phyloP scores from a whole-genome alignment of 345 rosid species.

The Corchorus capsularis region DNA sequence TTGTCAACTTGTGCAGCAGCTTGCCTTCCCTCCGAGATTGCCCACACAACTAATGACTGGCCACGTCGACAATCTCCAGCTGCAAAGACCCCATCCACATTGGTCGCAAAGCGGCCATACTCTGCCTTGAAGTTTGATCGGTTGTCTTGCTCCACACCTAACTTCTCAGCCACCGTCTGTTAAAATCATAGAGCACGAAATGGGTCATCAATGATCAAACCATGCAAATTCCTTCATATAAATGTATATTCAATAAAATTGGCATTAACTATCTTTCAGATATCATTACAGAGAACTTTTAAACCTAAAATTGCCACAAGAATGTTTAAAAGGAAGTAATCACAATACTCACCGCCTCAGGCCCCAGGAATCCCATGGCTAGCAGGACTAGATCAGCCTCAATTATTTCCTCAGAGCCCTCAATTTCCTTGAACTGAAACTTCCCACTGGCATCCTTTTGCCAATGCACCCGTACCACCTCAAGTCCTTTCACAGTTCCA shows the following conservation, averaged over 20 bases:
- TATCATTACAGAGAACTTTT: neutral
- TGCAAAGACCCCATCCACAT: conserved; percentile 82
- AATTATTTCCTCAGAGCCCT: conserved; percentile 82
- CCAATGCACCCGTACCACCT: conserved; percentile 71
- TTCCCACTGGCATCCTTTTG: conserved; percentile 88
- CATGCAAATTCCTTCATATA: neutral
- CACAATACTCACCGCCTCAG: conserved; percentile 68
- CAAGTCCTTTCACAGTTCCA: conserved; percentile 84
- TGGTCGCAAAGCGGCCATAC: conserved; percentile 87
- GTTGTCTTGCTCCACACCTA: conserved; percentile 81
- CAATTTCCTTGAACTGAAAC: conserved; percentile 83
- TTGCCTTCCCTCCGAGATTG: conserved; percentile 97
- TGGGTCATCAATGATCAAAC: neutral
- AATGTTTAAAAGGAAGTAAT: neutral
- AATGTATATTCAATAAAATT: neutral
- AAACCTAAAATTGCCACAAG: neutral
- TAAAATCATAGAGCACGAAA: conserved; percentile 2
- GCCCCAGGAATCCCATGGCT: conserved; percentile 99
- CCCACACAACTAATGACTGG: conserved; percentile 98
- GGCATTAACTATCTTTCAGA: neutral
- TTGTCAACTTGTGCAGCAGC: conserved; percentile 89
- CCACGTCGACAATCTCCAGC: conserved; percentile 99
- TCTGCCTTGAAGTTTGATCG: conserved; percentile 94
- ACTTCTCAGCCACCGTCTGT: conserved; percentile 76
- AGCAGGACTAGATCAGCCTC: conserved; percentile 87